phyloP scores from a whole-genome alignment of 2,329 filamentous ascomycete species.

The Beauveria sp. region DNA sequence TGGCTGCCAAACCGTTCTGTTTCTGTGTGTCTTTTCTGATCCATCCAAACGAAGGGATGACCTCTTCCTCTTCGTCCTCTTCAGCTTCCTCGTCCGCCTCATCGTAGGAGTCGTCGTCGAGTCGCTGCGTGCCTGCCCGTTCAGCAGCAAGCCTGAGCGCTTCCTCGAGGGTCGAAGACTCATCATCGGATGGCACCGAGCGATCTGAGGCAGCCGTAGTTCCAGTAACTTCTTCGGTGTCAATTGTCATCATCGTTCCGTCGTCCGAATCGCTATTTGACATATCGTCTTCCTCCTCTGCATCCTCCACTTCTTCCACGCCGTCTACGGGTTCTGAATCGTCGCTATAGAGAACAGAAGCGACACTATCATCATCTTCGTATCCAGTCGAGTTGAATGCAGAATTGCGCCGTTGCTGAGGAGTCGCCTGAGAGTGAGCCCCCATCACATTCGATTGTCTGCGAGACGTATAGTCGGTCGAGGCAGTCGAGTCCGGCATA shows the following conservation, averaged over 20 bases:
- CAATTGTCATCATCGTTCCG: constrained; percentile 75
- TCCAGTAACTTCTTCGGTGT: constrained; percentile 68
- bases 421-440: background rate
- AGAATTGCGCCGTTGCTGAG: constrained; percentile 1
- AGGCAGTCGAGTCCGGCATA: constrained; percentile 76
- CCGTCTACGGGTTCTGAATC: constrained; percentile 51
- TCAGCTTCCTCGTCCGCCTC: constrained; percentile 48
- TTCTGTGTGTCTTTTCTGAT: constrained; percentile 43
- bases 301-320: constrained; percentile 48
- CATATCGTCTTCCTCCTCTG: constrained; percentile 33
- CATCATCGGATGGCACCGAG: constrained; percentile 49
- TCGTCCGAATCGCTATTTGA: constrained; percentile 58
- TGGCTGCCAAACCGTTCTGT: background rate
- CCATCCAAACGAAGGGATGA: constrained; percentile 73
- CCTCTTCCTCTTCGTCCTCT: constrained; percentile 51
- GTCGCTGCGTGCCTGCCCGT: constrained; percentile 64
- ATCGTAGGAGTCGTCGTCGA: constrained; percentile 38
- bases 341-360: constrained; percentile 72
- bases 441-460: constrained; percentile 55
- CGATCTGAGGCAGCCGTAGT: constrained; percentile 57
- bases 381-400: constrained; percentile 39
- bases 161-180: constrained; percentile 68
- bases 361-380: constrained; percentile 53
- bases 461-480: constrained; percentile 62
- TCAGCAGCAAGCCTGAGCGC: constrained; percentile 68